Evolutionary conservation across 495 filamentous ascomycete species (phyloP), one percentile per base, ranked within the genome.

Genomic region (Daldinia vernicosa): DNA sequence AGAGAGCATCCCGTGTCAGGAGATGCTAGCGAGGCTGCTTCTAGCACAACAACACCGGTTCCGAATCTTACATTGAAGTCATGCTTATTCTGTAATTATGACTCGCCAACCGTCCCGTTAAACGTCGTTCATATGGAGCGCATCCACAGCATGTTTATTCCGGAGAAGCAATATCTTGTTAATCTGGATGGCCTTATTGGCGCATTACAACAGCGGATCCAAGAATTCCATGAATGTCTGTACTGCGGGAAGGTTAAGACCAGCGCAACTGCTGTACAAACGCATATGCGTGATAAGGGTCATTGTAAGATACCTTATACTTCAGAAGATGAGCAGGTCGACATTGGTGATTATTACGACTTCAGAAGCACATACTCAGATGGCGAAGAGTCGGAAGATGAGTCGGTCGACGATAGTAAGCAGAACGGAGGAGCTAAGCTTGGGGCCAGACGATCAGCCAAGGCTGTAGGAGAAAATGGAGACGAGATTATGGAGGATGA

Each of bases 331-430:
- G 93, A 99, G 75, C 93, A 97, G 80, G 84, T 99, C 17, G 93
- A 96, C 60, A 90, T 99, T 66, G 96, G 95, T n/a, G 92, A 98
- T 51, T 98, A 92, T 81, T 99, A 98, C 81, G 96, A 99, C 78
- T 99, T 99, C 87, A 85, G 91, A 60, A 90, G 90, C 80, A 96
- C 95, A 3, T 99, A 99, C 78, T 93, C 93, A 0, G 95, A 98
- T 75, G 82, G 80, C 11, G 88, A 88, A 56, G 83, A 84, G 4
- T 90, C 89, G 12, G 88, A 89, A 33, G 85, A 89, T 8, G 84
- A 87, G 55, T 81, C 80, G 9, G 82, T 84, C n/a, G 82, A 84
- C 0, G 82, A 80, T 30, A 78, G 80, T 14, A 72, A 79, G 53
- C 81, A 79, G n/a, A 82, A 80, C 37, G 87, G 87, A 26, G 88